phyloP scores from a whole-genome alignment of 2,329 filamentous ascomycete species.

The Trichocomaceae sp. region DNA sequence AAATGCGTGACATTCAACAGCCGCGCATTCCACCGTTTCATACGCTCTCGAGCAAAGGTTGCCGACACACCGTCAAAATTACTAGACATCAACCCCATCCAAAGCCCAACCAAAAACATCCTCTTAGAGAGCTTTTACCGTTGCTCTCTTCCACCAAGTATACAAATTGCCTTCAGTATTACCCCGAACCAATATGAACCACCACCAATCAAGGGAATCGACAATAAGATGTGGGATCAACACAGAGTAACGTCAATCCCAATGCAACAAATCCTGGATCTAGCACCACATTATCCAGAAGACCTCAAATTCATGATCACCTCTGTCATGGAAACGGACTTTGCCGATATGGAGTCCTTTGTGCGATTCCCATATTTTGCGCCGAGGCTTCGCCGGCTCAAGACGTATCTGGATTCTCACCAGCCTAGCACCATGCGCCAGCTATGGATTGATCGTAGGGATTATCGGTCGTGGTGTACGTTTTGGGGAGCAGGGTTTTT shows the following conservation, averaged over 20 bases:
- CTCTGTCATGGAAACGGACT: background rate
- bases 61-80: background rate
- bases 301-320: slow-evolving; percentile 8
- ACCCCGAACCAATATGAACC: too few relatives aligned
- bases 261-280: background rate
- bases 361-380: slow-evolving; percentile 9
- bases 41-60: background rate
- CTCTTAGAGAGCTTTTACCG: slow-evolving; percentile 8
- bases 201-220: background rate
- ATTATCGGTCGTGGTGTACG: slow-evolving; percentile 11
- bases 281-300: slow-evolving; percentile 6
- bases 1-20: background rate
- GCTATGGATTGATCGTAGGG: slow-evolving; percentile 8
- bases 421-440: background rate
- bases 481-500: slow-evolving; percentile 6
- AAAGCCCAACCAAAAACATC: slow-evolving; percentile 1
- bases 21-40: background rate
- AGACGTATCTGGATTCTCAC: slow-evolving; percentile 6
- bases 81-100: background rate
- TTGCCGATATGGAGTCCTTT: slow-evolving; percentile 3
- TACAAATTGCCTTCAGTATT: background rate
- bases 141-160: background rate
- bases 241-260: slow-evolving; percentile 2
- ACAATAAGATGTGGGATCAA: background rate
- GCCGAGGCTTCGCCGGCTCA: slow-evolving; percentile 1